These are phyloP conservation scores for Plantago coronopus DNA, from an alignment of 305 asterid species.

Conservation along the genomic window DNA sequence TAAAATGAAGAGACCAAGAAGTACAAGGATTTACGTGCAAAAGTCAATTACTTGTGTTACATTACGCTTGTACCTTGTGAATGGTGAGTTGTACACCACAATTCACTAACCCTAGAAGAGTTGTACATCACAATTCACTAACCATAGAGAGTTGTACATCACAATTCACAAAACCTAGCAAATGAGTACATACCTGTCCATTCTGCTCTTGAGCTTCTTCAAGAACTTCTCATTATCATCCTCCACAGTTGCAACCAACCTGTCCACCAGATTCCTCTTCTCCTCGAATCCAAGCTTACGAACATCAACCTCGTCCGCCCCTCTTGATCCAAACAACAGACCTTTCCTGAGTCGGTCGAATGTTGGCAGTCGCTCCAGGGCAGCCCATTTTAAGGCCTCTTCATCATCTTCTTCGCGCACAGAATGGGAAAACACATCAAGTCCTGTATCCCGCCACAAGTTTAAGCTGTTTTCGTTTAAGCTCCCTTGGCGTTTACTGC, in stretches of 20 bases:
- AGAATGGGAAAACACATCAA: slow-evolving; percentile 44
- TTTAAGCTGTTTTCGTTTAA: slow-evolving; percentile 27
- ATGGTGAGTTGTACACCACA: no score
- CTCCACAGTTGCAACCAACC: slow-evolving; percentile 44
- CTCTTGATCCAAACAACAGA: slow-evolving; percentile 46
- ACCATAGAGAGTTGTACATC: no score
- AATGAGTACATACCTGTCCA: slow-evolving; percentile 60
- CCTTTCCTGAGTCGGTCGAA: slow-evolving; percentile 61
- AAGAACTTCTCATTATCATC: slow-evolving; percentile 65
- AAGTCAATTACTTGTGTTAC: no score
- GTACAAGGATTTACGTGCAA: no score
- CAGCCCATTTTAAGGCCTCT: slow-evolving; percentile 63
- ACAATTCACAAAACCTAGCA: no score
- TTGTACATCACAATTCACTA: no score
- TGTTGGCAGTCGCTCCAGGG: slow-evolving; percentile 56
- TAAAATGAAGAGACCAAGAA: no score
- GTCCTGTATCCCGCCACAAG: slow-evolving; percentile 43
- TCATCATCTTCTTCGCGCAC: slow-evolving; percentile 56
- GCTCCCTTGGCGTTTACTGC: slow-evolving; percentile 21
- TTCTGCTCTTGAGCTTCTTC: slow-evolving; percentile 47
- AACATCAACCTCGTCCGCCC: slow-evolving; percentile 47
- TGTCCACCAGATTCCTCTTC: slow-evolving; percentile 44
- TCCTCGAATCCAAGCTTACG: slow-evolving; percentile 38
- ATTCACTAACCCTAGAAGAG: no score
- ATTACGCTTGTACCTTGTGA: no score